A percentile compares a stretch with the other conserved stretches of the same genome.
phyloP scores from a whole-genome alignment of 140 eudicot species.

The Senecio squalidus region DNA sequence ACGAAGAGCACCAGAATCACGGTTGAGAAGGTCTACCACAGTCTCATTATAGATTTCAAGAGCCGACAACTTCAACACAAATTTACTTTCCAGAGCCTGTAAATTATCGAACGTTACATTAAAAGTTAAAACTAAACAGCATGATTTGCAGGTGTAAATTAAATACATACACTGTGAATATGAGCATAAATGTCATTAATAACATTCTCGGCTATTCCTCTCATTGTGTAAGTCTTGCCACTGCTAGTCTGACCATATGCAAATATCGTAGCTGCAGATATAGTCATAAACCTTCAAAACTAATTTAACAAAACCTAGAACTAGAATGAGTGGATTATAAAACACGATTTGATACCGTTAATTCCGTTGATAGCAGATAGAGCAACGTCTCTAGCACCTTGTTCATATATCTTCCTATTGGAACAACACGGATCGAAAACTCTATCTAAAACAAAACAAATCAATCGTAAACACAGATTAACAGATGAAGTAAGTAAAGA shows the following conservation, averaged over 20 bases:
- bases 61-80: conserved; percentile 68
- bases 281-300: not conserved
- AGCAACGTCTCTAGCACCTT: conserved; percentile 96
- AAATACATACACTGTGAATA: conserved; percentile 46
- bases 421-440: conserved; percentile 69
- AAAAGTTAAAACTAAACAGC: not conserved
- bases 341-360: conserved; percentile 44
- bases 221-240: conserved; percentile 96
- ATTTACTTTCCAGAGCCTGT: conserved; percentile 68
- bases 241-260: conserved; percentile 99
- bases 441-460: conserved; percentile 48
- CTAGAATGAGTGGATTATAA: not conserved
- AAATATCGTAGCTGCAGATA: conserved; percentile 77
- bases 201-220: conserved; percentile 79
- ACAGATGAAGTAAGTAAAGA: not conserved
- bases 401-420: conserved; percentile 65
- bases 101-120: conserved; percentile 1
- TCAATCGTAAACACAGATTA: too few species aligned
- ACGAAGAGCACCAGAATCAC: conserved; percentile 82
- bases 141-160: not conserved
- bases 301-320: not conserved
- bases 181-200: conserved; percentile 78
- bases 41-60: conserved; percentile 90
- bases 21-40: conserved; percentile 79
- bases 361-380: conserved; percentile 88